Base-by-base conservation (phyloP, 306 rosid genomes). In the Citrullus colocynthis region DNA sequence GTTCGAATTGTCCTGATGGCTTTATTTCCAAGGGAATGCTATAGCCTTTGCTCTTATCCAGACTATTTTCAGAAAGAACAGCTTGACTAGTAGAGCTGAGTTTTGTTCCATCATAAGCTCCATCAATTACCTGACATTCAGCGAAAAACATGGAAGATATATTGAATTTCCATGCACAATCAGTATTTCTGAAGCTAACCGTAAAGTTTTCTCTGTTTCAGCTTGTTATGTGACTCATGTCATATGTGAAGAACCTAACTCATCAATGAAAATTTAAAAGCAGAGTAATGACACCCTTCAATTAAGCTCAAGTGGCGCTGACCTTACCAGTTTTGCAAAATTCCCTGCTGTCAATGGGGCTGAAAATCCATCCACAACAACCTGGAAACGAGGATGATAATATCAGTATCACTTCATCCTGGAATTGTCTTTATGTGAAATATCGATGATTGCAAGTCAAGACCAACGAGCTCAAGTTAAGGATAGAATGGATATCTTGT, bases 1-100 rank as follows among this genome's bases (percentile, higher is more conserved):
- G 98, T 83, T 94, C 98, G 77, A 94, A 94, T 79, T 94, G 97
- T 79, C 98, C 98, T 18, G 95, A 65, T n/a, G 98, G 96, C 93
- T 72, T 88, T 80, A 90, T 88, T 87, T 92, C 97, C 78, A 94
- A 79, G 80, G 98, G 97, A 88, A 88, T 82, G 65, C 83, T 87
- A 58, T 79, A 83, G 79, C 91, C 93, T 55, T 44, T 82, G 81
- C 74, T 87, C 80, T 89, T 90, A 64, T 89, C 91, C 52, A 45
- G 65, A 77, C 91, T 87, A 36, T 69, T 87, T 28, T 86, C 95
- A 6, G 98, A 94, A 66, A 91, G 88, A 84, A 94, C 75, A 74
- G 98, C 98, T 88, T 94, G 98, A 79, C 88, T 85, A n/a, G 84
- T 52, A 44, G 67, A 69, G 84, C 75, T 84, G 78, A 94, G 93